Evolutionary conservation across 108 stramenopile species (phyloP).

Genomic region (Parietichytrium sp.): DNA sequence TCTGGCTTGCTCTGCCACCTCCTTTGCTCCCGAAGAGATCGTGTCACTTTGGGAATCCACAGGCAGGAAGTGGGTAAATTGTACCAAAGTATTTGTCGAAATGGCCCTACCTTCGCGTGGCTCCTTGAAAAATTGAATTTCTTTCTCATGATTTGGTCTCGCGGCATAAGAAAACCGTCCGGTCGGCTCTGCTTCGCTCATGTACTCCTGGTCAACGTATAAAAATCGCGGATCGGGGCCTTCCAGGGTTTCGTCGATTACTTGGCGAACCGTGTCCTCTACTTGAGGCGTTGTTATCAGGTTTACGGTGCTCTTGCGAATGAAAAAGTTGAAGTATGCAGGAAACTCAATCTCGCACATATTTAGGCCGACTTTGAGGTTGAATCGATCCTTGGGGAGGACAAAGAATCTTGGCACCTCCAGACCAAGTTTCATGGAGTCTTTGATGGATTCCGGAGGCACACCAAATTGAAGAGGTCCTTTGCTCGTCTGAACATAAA

Average conservation of each 20-base stretch:
- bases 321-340: slow-evolving; percentile 59
- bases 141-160: not conserved
- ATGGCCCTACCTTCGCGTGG: slow-evolving; percentile 6
- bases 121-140: slow-evolving; percentile 30
- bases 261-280: slow-evolving; percentile 39
- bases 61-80: not conserved
- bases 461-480: slow-evolving; percentile 8
- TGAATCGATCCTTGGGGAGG: slow-evolving; percentile 46
- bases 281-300: slow-evolving; percentile 44
- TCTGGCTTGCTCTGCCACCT: no score
- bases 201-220: slow-evolving; percentile 35
- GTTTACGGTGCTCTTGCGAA: slow-evolving; percentile 3
- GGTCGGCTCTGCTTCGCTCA: not conserved
- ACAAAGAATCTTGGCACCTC: slow-evolving; percentile 48
- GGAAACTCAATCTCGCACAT: slow-evolving; percentile 59
- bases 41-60: not conserved
- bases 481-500: not conserved
- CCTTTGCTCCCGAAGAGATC: not conserved
- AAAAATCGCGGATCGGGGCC: slow-evolving; percentile 41
- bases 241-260: slow-evolving; percentile 53
- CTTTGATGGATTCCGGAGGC: slow-evolving; percentile 34
- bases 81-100: not conserved
- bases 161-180: slow-evolving; percentile 18
- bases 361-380: slow-evolving; percentile 46
- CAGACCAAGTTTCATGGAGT: slow-evolving; percentile 49